Percentiles rank a stretch among this genome's conserved stretches.
Evolutionary conservation across 2,329 filamentous ascomycete genomes (phyloP).

Genomic region (Paecilomyces sp.): DNA sequence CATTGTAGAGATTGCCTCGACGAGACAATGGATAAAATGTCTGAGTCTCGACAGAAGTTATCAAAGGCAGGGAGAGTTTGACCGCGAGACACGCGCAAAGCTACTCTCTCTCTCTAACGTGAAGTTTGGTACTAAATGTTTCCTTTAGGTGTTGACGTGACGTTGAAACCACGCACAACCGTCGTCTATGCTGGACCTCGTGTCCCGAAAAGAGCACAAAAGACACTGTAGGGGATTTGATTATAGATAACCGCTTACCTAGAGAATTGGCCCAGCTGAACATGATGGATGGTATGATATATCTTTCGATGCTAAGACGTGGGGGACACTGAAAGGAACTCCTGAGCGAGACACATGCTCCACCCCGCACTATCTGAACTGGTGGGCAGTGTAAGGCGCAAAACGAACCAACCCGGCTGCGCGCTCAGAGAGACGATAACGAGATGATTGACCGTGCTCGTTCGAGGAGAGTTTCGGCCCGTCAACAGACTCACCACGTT

Average conservation of each 20-base stretch:
- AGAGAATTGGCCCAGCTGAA: slow-evolving; percentile 26
- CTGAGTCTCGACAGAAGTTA: neutral
- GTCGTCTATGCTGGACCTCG: neutral
- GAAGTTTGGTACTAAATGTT: neutral
- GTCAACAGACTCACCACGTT: neutral
- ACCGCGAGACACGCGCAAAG: neutral
- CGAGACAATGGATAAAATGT: neutral
- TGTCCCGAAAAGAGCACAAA: neutral
- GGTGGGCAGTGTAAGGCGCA: neutral
- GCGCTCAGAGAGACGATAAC: neutral
- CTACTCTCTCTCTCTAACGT: neutral
- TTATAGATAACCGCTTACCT: slow-evolving; percentile 15
- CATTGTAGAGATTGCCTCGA: neutral
- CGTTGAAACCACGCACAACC: neutral
- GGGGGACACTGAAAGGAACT: neutral
- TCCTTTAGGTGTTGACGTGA: neutral
- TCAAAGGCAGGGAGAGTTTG: neutral
- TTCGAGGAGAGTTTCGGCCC: neutral
- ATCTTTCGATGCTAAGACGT: neutral
- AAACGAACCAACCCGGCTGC: neutral
- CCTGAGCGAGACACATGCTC: neutral
- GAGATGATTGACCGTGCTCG: neutral
- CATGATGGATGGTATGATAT: slow-evolving; percentile 15
- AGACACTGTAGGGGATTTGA: neutral
- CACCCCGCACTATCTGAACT: neutral